Base-by-base conservation (phyloP, 371 early-diverging fungal genomes). In the Syncephalastrum monosporum region DNA sequence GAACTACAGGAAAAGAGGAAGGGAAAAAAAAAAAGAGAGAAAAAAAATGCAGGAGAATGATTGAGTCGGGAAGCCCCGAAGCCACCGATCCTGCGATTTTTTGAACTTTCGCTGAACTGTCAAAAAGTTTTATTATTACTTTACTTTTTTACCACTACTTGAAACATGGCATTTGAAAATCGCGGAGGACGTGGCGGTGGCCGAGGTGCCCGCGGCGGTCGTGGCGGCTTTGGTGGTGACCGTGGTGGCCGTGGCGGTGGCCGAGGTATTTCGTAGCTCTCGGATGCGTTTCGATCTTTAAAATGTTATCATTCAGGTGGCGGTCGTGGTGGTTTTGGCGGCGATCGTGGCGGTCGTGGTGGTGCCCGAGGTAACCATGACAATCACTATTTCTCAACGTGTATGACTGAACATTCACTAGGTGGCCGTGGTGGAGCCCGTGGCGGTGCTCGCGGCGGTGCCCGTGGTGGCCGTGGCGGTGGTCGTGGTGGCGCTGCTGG, bases 391-490 rank as follows among this genome's bases (percentile, higher is more conserved):
- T 23, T 23, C 74, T 68, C 66, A 15, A 54, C 72, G 59, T 78
- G 81, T 42, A 79, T 73, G 16, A 25, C 53, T 47, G 14, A 23
- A 17, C 12, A 33, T 0, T 10, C 5, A 33, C 38, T 33, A 33
- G 59, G 65, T 51, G 60, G 59, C 29, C 59, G 67, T 56, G 67
- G 68, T 59, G 62, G 60, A 13, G 56, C 61, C 53, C 74, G 72
- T n/a, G 57, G 82, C 33, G 79, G 76, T 56, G 69, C 65, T 47
- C 60, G 70, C 58, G 70, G 73, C 29, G 68, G 74, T 17, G 63
- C 69, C 44, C 77, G 82, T 49, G 72, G 80, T 25, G 77, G 74
- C 56, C 76, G 76, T 57, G 80, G 83, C 57, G 84, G 72, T 41
- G 63, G 69, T 55, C 65, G 71, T 53, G 71, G 75, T 53, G 74